Percentiles rank a stretch among this genome's conserved stretches.
Conservation (phyloP, 2,329 filamentous ascomycete species). For the Aspergillus intermedius region DNA sequence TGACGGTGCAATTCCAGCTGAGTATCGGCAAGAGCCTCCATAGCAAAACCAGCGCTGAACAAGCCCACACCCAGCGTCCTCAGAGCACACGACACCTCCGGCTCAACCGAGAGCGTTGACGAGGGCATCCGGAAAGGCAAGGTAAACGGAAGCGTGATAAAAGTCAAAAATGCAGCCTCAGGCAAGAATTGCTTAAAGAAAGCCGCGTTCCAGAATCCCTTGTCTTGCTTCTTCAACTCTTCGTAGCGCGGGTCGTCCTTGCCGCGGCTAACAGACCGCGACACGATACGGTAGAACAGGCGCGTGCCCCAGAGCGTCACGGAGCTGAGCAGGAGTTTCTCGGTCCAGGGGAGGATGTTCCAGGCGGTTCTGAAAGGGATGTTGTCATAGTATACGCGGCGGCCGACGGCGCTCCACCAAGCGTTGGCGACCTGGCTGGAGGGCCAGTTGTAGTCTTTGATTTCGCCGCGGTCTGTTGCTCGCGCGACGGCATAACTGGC, state of each 20-base stretch:
- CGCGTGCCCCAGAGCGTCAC: slow-evolving; percentile 54
- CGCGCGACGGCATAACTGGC: slow-evolving; percentile 48
- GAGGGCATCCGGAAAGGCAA: slow-evolving; percentile 42
- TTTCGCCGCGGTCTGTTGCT: slow-evolving; percentile 49
- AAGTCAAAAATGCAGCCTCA: slow-evolving; percentile 51
- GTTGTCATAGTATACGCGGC: slow-evolving; percentile 42
- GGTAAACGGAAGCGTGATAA: slow-evolving; percentile 54
- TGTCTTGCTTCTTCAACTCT: slow-evolving; percentile 41
- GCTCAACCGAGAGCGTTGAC: slow-evolving; percentile 26
- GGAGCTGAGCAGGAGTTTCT: slow-evolving; percentile 50
- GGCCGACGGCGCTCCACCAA: slow-evolving; percentile 55
- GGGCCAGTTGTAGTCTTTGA: slow-evolving; percentile 58
- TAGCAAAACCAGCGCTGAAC: slow-evolving; percentile 50
- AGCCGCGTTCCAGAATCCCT: slow-evolving; percentile 53
- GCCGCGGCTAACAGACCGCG: slow-evolving; percentile 45
- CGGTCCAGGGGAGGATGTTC: slow-evolving; percentile 45
- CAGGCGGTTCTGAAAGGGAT: slow-evolving; percentile 44
- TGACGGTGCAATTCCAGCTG: slow-evolving; percentile 50
- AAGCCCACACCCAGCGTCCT: slow-evolving; percentile 47
- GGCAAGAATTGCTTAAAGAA: slow-evolving; percentile 51
- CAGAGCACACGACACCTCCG: slow-evolving; percentile 14
- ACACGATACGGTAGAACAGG: slow-evolving; percentile 50
- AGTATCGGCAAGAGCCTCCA: slow-evolving; percentile 53
- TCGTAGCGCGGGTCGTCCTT: slow-evolving; percentile 53
- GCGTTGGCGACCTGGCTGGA: slow-evolving; percentile 50